Base-by-base conservation (phyloP, 108 stramenopile genomes). In the Cyclotella choctawhatcheeana region DNA sequence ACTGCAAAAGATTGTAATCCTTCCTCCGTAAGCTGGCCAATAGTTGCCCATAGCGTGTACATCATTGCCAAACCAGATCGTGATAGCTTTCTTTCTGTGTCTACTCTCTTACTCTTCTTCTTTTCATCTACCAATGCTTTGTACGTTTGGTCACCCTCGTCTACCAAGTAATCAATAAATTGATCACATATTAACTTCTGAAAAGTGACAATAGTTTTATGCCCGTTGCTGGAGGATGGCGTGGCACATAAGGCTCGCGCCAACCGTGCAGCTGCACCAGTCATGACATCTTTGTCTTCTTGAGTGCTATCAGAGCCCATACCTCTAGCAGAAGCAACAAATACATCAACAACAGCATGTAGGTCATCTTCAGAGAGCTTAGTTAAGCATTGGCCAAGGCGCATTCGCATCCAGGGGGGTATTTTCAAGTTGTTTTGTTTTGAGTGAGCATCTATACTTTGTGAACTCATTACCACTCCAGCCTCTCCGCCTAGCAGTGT, bases 311-410 rank as follows among this genome's bases (percentile, higher is more conserved):
- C 33, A 29, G 53, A 44, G 21, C 60, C 73, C 31, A 69, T 58
- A 54, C 64, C 61, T 53, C 56, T 65, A 29, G 77, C 74, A 26
- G 54, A 63, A n/a, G 83, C 85, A 16, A 87, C 88, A 73, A 91
- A 93, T 16, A 93, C 92, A 31, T 89, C 86, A 21, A 93, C 79
- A 13, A 93, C 84, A 13, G 89, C 70, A 12, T 69, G 58, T 44
- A 93, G 63, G 77, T 88, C 74, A 0, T 63, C 60, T 31, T 58
- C 60, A 8, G 92, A 89, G 60, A 93, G 45, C 24, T 88, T 54
- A 16, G 86, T 86, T 65, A 93, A 58, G 16, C 81, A 68, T 50
- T 64, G 63, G 18, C 85, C 81, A 2, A 91, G 77, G 14, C 89
- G 71, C 55, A 74, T 67, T 32, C 83, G 83, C 21, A 93, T 60